Percentiles rank a stretch among this genome's conserved stretches.
These are phyloP conservation scores for Pulveroboletus sp. DNA, from an alignment of 768 basidiomycete genomes.

Conservation along the genomic window DNA sequence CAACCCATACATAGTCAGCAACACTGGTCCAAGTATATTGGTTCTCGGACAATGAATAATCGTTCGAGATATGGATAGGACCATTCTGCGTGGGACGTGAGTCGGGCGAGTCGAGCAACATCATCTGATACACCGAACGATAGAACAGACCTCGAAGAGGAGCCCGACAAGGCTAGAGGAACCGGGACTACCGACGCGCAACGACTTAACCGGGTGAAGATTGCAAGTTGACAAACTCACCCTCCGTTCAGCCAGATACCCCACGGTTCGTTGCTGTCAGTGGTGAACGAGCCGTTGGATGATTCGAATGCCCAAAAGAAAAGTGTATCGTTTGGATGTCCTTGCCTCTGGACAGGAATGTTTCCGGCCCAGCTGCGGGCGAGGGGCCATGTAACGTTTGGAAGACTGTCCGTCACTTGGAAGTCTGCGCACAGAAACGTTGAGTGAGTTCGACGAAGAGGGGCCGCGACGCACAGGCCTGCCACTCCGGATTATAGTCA, in stretches of 20 bases:
- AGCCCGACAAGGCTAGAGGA: constrained; percentile 64
- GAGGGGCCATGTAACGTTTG: constrained; percentile 54
- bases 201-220: neutral
- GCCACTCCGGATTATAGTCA: constrained; percentile 55
- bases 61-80: constrained; percentile 51
- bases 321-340: constrained; percentile 60
- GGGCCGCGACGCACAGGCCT: constrained; percentile 44
- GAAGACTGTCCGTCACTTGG: constrained; percentile 49
- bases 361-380: constrained; percentile 61
- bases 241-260: constrained; percentile 73
- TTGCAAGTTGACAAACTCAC: constrained; percentile 29
- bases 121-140: neutral
- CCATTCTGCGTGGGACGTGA: constrained; percentile 49
- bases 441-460: neutral
- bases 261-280: constrained; percentile 50
- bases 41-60: constrained; percentile 50
- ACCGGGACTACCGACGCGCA: constrained; percentile 44
- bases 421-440: constrained; percentile 41
- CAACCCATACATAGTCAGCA: constrained; percentile 69
- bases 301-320: constrained; percentile 67
- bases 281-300: constrained; percentile 50
- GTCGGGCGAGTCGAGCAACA: neutral
- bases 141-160: constrained; percentile 53
- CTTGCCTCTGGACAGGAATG: constrained; percentile 51
- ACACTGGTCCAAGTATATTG: constrained; percentile 53